phyloP scores from a whole-genome alignment of 768 basidiomycete genomes.

The Boletellus ananas region DNA sequence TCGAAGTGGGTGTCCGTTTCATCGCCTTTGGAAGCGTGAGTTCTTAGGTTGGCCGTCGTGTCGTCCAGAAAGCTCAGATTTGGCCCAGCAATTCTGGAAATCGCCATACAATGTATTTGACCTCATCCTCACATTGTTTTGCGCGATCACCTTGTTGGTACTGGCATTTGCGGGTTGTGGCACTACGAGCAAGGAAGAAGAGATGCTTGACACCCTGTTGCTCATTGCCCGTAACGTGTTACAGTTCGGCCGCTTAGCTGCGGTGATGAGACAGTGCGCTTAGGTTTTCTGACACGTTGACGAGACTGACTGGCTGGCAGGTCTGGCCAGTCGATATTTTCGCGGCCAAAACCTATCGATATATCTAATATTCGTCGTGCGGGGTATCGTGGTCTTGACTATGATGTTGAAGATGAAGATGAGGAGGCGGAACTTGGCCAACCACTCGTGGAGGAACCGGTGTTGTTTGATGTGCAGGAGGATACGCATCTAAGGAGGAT shows the following conservation, averaged over 20 bases:
- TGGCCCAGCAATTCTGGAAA: conserved; percentile 86
- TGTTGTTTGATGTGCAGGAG: conserved; percentile 61
- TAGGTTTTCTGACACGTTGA: conserved; percentile 3
- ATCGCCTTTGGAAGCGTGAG: conserved; percentile 90
- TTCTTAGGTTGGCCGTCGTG: conserved; percentile 6
- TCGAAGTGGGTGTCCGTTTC: conserved; percentile 89
- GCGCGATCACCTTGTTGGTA: conserved; percentile 82
- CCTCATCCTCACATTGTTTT: conserved; percentile 83
- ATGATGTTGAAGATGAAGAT: conserved; percentile 67
- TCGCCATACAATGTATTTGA: conserved; percentile 91
- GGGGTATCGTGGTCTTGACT: conserved; percentile 58
- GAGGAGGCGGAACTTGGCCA: conserved; percentile 49
- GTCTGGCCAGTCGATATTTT: conserved; percentile 87
- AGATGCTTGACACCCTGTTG: conserved; percentile 87
- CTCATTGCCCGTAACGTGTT: conserved; percentile 91
- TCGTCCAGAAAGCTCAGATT: conserved; percentile 2
- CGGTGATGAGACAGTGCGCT: conserved; percentile 89
- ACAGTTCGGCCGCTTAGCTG: conserved; percentile 87
- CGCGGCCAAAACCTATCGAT: conserved; percentile 82
- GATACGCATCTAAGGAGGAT: conserved; percentile 28
- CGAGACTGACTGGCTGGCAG: conserved; percentile 35
- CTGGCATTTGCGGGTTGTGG: conserved; percentile 87
- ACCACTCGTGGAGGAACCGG: conserved; percentile 56
- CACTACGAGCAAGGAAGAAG: conserved; percentile 83
- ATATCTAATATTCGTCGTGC: conserved; percentile 66